Evolutionary conservation across 2,329 filamentous ascomycete species (phyloP), one percentile per base, ranked within the genome.

Genomic region (Didymella glomerata): DNA sequence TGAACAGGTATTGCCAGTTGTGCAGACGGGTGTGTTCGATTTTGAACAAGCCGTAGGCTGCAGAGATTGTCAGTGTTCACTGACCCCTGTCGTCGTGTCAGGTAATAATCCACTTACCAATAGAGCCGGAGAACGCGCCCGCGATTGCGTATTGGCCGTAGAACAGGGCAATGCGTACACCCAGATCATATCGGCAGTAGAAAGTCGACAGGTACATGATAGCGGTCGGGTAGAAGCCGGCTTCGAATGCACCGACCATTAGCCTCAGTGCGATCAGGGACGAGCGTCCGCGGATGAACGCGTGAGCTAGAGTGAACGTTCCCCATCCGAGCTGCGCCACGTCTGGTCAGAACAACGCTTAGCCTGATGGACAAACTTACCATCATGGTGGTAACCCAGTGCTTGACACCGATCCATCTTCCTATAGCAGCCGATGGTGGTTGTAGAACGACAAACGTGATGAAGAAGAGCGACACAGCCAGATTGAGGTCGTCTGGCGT

Each of bases 171-270:
- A 78, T 74, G 16, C 79, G 76, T n/a, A 80, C 77, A 1, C 73
- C 79, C 63, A 81, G 76, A 47, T 81, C 77, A 24, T 72, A 69
- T 7, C 69, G 66, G 18, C 71, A 69, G 55, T 84, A 82, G 49
- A 86, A 86, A 0, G 82, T 76, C 0, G 84, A 81, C 3, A 83
- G 69, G 62, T 84, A 86, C 64, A 83, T 84, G 3, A 85, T 81
- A 18, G 81, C 80, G 0, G 82, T 79, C 7, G 83, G 81, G 57
- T 84, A 85, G 72, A 86, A 86, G 0, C 82, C 84, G 0, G 83
- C 83, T 70, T 87, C 85, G 32, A 72, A 76, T 8, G 74, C 68
- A 32, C 83, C 76, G 8, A 85, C 64, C 56, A 69, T 55, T 0
- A 72, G 48, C 22, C 68, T 57, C 22, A 69, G 44, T 27, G 64